Conservation (phyloP, 1,284 basidiomycete genomes). For the Trichosporon ovoides region DNA sequence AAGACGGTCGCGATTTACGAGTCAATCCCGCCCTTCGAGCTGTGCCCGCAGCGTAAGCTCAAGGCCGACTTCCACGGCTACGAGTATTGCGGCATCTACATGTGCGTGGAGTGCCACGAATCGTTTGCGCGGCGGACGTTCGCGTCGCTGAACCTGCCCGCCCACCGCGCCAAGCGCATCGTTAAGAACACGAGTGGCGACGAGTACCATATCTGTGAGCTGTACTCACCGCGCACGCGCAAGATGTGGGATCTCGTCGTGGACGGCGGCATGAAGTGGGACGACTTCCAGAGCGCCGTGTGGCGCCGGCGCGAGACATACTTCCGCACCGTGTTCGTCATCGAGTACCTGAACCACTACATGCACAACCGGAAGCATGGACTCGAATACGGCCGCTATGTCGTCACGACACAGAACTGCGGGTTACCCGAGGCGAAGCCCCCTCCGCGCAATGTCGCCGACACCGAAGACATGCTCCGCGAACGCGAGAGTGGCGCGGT, state of each 20-base stretch:
- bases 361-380: neutral
- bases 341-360: neutral
- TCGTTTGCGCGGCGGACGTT: neutral
- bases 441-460: neutral
- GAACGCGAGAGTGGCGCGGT: neutral
- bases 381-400: neutral
- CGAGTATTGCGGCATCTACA: neutral
- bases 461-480: neutral
- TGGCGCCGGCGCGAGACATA: constrained; percentile 3
- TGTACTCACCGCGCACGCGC: neutral
- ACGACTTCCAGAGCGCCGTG: neutral
- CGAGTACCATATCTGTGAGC: constrained; percentile 2
- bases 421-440: neutral
- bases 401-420: neutral
- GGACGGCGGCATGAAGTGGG: neutral
- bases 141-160: neutral
- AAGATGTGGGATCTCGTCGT: neutral
- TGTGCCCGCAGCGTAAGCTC: neutral
- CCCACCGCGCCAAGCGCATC: neutral
- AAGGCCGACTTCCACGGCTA: neutral
- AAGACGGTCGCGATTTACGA: neutral
- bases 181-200: neutral
- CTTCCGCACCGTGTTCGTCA: neutral
- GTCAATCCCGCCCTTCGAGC: constrained; percentile 1
- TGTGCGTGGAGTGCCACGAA: constrained; percentile 1